Percentiles rank a stretch among this genome's conserved stretches.
Conservation (phyloP, 495 filamentous ascomycete species). For the Hypoxylon subgilvum region DNA sequence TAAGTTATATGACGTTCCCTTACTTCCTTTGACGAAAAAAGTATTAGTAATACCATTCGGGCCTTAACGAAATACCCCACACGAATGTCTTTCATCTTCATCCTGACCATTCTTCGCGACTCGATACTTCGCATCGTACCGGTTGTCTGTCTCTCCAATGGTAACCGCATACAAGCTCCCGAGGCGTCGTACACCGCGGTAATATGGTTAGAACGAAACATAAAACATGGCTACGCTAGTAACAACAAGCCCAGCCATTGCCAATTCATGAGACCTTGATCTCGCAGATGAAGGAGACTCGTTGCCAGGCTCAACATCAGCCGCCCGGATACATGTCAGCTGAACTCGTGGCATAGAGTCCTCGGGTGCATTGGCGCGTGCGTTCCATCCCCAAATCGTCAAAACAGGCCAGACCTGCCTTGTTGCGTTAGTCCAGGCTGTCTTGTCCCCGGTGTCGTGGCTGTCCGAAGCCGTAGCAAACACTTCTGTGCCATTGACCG, state of each 20-base stretch:
- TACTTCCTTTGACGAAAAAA: no score
- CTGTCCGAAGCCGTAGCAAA: conserved; percentile 33
- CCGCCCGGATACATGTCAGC: conserved; percentile 32
- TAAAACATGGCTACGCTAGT: no score
- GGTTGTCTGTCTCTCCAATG: no score
- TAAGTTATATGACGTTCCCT: no score
- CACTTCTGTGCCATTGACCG: conserved; percentile 31
- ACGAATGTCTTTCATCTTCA: no score
- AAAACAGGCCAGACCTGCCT: conserved; percentile 29
- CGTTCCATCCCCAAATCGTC: conserved; percentile 39
- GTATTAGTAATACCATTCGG: no score
- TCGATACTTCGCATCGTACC: no score
- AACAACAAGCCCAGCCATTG: not conserved
- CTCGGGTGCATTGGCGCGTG: conserved; percentile 27
- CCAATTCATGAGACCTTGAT: not conserved
- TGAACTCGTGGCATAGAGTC: conserved; percentile 25
- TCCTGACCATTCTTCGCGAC: no score
- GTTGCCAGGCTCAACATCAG: conserved; percentile 11
- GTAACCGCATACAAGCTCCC: no score
- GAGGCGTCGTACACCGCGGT: no score
- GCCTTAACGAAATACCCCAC: no score
- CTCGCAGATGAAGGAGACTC: conserved; percentile 8
- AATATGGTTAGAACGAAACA: not conserved
- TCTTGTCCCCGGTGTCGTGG: conserved; percentile 29
- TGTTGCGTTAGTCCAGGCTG: conserved; percentile 19